Evolutionary conservation across 345 rosid genomes (phyloP), one percentile per base, ranked within the genome.

Genomic region (Eucalyptus polyanthemos): DNA sequence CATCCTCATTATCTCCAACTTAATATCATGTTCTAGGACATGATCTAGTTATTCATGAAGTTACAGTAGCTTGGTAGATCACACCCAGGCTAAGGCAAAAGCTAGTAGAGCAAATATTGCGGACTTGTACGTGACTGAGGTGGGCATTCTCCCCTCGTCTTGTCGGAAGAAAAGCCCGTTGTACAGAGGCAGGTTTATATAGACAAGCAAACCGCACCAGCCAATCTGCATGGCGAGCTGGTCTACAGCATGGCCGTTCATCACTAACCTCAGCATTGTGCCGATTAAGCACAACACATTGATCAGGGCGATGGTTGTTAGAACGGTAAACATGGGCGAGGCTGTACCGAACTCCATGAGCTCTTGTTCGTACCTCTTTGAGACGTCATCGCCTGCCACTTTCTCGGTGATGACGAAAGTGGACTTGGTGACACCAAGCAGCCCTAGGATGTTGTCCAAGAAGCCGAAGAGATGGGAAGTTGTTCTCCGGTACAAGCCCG

Each of bases 61-160:
- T 76, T 76, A 40, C 29, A 22, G 85, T 21, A 76, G 85, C 85
- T 40, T 22, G 29, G 47, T 76, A 76, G 51, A 65, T 62, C 80
- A 69, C n/a, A 65, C 69, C 81, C 45, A 58, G 83, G 89, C 90
- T 10, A 91, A 21, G 40, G 90, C n/a, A 86, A 91, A 91, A 31
- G 89, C 90, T 42, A 93, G 15, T 49, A 92, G 87, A 45, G 93
- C 92, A 19, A 89, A 88, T 37, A 87, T 51, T 21, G 86, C 60
- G 45, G 94, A 90, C 50, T 27, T 87, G 51, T 86, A 83, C 9
- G 89, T 53, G 27, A 91, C 86, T 21, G 92, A 91, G 50, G 24
- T 11, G 24, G 95, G 94, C 91, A 95, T 86, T 31, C 85, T 91
- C 34, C 96, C 96, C 86, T 72, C 87, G 69, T 93, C 96, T 88